Conservation (phyloP, 768 basidiomycete genomes). For the Mycena galericulata region DNA sequence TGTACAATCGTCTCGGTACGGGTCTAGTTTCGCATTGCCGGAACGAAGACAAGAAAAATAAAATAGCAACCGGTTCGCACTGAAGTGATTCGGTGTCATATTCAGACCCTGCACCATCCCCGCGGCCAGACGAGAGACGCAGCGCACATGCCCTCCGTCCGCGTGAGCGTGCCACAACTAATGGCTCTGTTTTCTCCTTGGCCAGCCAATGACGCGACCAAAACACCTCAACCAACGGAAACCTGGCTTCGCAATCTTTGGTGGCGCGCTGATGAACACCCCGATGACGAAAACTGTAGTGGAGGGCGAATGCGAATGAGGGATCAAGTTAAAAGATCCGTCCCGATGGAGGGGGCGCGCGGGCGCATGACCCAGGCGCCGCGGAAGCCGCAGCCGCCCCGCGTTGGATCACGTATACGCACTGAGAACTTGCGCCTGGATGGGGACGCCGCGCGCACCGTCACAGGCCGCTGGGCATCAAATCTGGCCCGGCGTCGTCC, state of each 20-base stretch:
- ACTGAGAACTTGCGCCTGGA: neutral
- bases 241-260: neutral
- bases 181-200: neutral
- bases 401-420: too few relatives aligned
- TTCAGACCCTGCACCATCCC: too few relatives aligned
- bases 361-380: conserved; percentile 2
- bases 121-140: neutral
- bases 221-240: too few relatives aligned
- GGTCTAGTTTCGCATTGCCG: too few relatives aligned
- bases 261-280: conserved; percentile 15
- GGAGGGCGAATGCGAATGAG: too few relatives aligned
- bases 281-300: neutral
- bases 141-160: conserved; percentile 4
- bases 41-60: neutral
- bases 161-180: conserved; percentile 3
- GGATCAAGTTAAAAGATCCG: neutral
- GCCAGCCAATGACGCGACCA: conserved; percentile 16
- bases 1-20: neutral
- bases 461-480: neutral
- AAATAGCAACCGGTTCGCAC: conserved; percentile 18
- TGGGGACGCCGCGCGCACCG: conserved; percentile 6
- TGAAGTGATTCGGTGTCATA: too few relatives aligned
- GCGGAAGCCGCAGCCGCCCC: neutral
- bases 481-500: too few relatives aligned
- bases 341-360: neutral